phyloP scores from a whole-genome alignment of 1,284 basidiomycete species.

The Ustilago trichophora region DNA sequence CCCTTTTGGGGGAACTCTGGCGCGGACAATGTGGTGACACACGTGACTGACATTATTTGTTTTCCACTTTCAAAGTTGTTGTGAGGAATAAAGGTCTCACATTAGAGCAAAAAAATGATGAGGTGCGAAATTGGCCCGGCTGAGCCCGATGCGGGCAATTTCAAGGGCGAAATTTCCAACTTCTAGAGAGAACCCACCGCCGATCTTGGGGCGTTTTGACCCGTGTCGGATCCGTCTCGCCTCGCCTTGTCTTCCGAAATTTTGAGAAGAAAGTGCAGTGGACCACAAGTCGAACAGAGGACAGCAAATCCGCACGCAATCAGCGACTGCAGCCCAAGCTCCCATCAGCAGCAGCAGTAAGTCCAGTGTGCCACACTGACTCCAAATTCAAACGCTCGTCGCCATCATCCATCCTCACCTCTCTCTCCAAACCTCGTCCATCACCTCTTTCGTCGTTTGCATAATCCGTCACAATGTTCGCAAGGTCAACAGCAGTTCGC shows the following conservation, averaged over 20 bases:
- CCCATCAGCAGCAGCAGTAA: too few species aligned
- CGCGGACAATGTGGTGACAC: neutral
- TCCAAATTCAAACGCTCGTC: neutral
- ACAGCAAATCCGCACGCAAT: too few species aligned
- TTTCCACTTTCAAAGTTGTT: neutral
- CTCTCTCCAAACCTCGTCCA: neutral
- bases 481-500: conserved; percentile 34
- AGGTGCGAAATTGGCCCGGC: conserved; percentile 10
- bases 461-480: conserved; percentile 19
- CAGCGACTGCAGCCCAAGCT: too few species aligned
- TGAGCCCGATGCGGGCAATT: conserved; percentile 16
- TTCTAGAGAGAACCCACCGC: conserved; percentile 4
- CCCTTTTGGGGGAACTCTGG: too few species aligned
- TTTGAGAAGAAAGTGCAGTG: conserved; percentile 26
- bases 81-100: too few species aligned
- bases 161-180: neutral
- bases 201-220: neutral
- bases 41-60: neutral
- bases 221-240: conserved; percentile 30
- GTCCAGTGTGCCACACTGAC: too few species aligned
- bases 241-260: conserved; percentile 17
- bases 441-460: neutral
- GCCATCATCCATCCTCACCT: neutral
- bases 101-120: too few species aligned
- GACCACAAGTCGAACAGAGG: too few species aligned